A percentile compares a stretch with the other conserved stretches of the same genome.
Conservation (phyloP, 768 basidiomycete species). For the Amanita thiersii region DNA sequence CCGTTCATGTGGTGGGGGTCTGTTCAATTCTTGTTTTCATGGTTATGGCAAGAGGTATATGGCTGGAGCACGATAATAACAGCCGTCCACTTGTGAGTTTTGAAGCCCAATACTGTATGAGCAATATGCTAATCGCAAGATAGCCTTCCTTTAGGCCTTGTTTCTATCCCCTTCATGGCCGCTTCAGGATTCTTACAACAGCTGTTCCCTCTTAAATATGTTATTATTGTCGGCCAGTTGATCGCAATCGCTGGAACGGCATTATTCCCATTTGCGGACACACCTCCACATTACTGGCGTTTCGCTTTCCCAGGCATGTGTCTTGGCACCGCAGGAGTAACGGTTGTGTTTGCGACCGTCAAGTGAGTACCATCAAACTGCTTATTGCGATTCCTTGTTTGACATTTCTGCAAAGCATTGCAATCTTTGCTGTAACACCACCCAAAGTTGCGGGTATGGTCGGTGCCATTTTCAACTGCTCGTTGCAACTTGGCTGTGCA, state of each 20-base stretch:
- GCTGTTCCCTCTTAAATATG: conserved; percentile 30
- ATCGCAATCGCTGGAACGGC: conserved; percentile 28
- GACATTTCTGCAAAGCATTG: conserved; percentile 26
- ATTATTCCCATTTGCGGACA: conserved; percentile 33
- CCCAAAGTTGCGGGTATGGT: conserved; percentile 42
- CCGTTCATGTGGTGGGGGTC: conserved; percentile 36
- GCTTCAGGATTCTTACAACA: conserved; percentile 28
- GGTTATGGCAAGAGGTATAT: conserved; percentile 32
- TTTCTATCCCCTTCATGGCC: conserved; percentile 27
- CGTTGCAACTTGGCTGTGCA: conserved; percentile 45
- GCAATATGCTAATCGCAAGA: conserved; percentile 8
- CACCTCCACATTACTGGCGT: conserved; percentile 34
- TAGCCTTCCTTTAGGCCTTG: conserved; percentile 34
- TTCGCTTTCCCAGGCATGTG: conserved; percentile 42
- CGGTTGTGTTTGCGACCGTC: conserved; percentile 36
- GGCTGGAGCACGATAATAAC: conserved; percentile 32
- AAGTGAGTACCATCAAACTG: conserved; percentile 26
- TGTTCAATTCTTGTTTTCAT: conserved; percentile 24
- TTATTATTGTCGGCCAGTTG: conserved; percentile 33
- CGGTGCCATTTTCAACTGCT: conserved; percentile 48
- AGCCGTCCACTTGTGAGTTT: conserved; percentile 29
- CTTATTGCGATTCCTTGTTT: not conserved
- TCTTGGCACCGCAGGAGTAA: conserved; percentile 37
- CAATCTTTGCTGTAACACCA: conserved; percentile 40
- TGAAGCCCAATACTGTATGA: not conserved